These are phyloP conservation scores for Pisolithus orientalis DNA, from an alignment of 768 basidiomycete species.

Conservation along the genomic window DNA sequence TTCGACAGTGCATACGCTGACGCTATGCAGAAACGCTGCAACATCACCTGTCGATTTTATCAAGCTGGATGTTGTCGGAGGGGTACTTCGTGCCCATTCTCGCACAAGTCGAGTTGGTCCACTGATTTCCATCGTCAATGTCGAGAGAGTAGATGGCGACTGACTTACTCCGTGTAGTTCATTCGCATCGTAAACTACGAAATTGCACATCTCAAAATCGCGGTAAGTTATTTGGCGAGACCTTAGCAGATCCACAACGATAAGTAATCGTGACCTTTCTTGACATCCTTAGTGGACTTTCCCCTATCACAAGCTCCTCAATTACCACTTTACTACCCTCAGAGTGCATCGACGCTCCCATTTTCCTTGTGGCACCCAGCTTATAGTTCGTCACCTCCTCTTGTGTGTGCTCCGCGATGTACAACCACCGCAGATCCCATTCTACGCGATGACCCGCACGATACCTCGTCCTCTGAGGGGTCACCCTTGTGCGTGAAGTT, in stretches of 20 bases:
- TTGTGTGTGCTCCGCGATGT: conserved; percentile 7
- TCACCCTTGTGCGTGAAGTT: conserved; percentile 6
- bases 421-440: conserved; percentile 6
- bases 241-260: background rate
- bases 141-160: background rate
- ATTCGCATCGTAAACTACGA: background rate
- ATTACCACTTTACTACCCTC: conserved; percentile 14
- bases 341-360: conserved; percentile 10
- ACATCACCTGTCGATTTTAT: conserved; percentile 19
- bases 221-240: conserved; percentile 8
- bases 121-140: conserved; percentile 8
- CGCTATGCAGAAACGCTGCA: background rate
- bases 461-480: conserved; percentile 22
- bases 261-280: conserved; percentile 2
- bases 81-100: conserved; percentile 22
- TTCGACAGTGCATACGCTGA: background rate
- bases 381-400: conserved; percentile 3
- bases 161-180: background rate
- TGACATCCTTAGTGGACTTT: conserved; percentile 11
- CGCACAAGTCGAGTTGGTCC: conserved; percentile 10
- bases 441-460: conserved; percentile 15
- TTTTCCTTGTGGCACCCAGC: conserved; percentile 25
- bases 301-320: conserved; percentile 5
- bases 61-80: conserved; percentile 21
- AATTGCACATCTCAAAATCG: conserved; percentile 3